Evolutionary conservation across 306 rosid genomes (phyloP).

Genomic region (Notholithocarpus densiflorus): DNA sequence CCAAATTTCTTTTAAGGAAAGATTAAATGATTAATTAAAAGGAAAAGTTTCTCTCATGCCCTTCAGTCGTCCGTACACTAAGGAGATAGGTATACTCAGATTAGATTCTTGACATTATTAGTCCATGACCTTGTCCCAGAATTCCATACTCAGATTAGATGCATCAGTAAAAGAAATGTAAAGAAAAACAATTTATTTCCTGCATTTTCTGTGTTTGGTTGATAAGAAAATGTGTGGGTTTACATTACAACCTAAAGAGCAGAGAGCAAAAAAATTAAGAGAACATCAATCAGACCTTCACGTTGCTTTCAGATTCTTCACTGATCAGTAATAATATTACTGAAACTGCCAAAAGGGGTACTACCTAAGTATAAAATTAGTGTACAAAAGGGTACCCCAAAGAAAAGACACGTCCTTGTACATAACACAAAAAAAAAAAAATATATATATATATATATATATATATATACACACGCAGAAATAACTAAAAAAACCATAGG

Average conservation of each 20-base stretch:
- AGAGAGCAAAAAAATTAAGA: neutral
- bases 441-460: no score
- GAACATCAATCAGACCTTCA: neutral
- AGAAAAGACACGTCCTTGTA: neutral
- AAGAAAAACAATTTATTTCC: no score
- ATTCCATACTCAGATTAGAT: neutral
- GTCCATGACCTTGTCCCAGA: neutral
- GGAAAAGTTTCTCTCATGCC: neutral
- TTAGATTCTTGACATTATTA: neutral
- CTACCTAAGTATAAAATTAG: neutral
- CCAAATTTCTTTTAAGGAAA: neutral
- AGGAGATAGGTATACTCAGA: neutral
- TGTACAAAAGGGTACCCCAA: neutral
- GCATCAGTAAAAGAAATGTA: neutral
- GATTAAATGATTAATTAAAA: neutral
- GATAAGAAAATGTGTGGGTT: neutral
- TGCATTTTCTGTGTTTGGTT: neutral
- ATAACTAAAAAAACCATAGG: neutral
- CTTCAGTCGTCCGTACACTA: neutral
- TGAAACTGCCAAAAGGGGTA: neutral
- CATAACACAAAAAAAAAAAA: neutral
- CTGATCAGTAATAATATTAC: neutral
- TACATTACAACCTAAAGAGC: no score
- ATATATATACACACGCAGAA: neutral
- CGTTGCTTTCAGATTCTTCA: neutral